A percentile compares a stretch with the other conserved stretches of the same genome.
Conservation (phyloP, 2,329 filamentous ascomycete species). For the Penicillium brevicompactum region DNA sequence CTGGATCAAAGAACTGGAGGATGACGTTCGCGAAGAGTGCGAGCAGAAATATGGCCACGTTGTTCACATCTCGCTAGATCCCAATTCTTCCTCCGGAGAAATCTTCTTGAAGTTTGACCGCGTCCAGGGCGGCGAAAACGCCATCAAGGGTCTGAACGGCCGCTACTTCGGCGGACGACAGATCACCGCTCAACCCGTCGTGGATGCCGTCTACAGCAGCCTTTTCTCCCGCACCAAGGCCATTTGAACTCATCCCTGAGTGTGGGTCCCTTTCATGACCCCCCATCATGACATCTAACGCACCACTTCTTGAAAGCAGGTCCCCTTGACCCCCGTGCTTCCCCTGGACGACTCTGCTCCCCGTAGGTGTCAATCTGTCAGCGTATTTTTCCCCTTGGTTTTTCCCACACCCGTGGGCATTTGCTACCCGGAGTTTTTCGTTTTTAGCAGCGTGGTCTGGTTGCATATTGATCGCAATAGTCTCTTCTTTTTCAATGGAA, state of each 20-base stretch:
- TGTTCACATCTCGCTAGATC: constrained; percentile 93
- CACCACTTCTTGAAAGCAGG: constrained; percentile 19
- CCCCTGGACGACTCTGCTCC: constrained; percentile 36
- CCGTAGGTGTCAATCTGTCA: constrained; percentile 39
- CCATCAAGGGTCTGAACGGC: constrained; percentile 95
- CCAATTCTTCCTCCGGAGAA: constrained; percentile 91
- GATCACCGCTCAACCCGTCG: constrained; percentile 93
- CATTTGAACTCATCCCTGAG: constrained; percentile 56
- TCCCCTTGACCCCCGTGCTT: constrained; percentile 21
- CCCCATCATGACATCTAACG: constrained; percentile 25
- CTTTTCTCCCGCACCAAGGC: constrained; percentile 85
- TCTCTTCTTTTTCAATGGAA: constrained; percentile 10
- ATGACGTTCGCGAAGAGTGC: constrained; percentile 90
- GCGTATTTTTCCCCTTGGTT: constrained; percentile 22
- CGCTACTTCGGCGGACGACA: constrained; percentile 91
- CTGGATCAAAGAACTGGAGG: constrained; percentile 93
- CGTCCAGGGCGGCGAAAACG: constrained; percentile 92
- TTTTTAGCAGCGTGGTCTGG: constrained; percentile 18
- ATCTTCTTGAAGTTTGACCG: constrained; percentile 99
- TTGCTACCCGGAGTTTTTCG: constrained; percentile 25
- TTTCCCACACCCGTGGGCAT: constrained; percentile 26
- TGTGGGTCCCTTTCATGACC: constrained; percentile 26
- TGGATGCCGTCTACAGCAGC: constrained; percentile 98
- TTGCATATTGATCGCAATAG: neutral
- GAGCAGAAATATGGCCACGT: constrained; percentile 95